phyloP scores from a whole-genome alignment of 2,329 filamentous ascomycete species.

The Aspergillus terreus region DNA sequence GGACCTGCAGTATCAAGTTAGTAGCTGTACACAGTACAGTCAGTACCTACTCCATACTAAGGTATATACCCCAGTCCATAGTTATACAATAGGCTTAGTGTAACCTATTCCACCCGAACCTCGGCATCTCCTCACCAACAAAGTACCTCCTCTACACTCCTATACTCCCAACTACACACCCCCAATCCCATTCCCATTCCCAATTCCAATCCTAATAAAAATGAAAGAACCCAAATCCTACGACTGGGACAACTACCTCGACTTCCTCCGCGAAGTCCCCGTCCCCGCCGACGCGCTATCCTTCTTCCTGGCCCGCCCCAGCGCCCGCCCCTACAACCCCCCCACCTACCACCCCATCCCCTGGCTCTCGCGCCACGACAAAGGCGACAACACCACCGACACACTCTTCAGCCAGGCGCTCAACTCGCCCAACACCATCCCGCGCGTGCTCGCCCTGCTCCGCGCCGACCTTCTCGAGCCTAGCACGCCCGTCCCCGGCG shows the following conservation, averaged over 20 bases:
- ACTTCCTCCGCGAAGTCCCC: background rate
- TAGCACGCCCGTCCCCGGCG: background rate
- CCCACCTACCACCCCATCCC: background rate
- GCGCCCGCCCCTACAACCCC: background rate
- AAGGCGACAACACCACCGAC: background rate
- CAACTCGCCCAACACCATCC: background rate
- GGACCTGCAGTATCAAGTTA: too few relatives aligned
- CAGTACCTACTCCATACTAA: too few relatives aligned
- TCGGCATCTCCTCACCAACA: background rate
- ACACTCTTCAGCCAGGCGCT: background rate
- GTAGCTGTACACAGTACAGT: too few relatives aligned
- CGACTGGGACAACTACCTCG: slow-evolving; percentile 1
- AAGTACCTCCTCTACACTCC: too few relatives aligned
- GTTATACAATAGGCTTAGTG: too few relatives aligned
- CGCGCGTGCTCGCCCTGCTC: background rate
- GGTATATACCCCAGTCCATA: too few relatives aligned
- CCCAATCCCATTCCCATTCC: background rate
- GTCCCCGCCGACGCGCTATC: background rate
- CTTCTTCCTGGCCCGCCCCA: background rate
- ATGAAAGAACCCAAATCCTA: background rate
- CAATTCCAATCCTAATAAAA: background rate
- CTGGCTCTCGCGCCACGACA: background rate
- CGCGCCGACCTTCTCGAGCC: background rate
- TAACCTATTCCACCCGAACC: too few relatives aligned
- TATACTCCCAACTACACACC: background rate